Conservation (phyloP, 2,329 filamentous ascomycete genomes). For the Davidsoniella neocaledoniae region DNA sequence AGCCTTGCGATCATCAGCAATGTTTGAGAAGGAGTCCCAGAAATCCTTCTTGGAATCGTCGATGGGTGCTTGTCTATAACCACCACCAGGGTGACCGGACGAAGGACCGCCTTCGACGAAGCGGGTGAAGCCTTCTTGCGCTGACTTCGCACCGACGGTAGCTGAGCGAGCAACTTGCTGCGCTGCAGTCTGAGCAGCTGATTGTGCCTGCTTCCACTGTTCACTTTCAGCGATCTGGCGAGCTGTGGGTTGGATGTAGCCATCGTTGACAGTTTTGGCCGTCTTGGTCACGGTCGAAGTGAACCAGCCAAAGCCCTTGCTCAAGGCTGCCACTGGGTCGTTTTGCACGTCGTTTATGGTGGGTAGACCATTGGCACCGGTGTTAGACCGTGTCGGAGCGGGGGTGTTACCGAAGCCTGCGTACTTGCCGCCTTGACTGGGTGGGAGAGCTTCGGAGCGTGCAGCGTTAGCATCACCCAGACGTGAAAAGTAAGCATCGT, state of each 20-base stretch:
- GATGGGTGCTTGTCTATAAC: slow-evolving; percentile 25
- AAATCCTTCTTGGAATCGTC: slow-evolving; percentile 63
- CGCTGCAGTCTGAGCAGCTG: slow-evolving; percentile 36
- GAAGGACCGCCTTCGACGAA: slow-evolving; percentile 65
- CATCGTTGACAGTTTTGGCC: slow-evolving; percentile 78
- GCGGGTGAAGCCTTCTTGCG: slow-evolving; percentile 63
- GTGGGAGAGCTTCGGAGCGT: slow-evolving; percentile 57
- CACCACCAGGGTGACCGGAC: slow-evolving; percentile 14
- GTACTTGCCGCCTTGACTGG: slow-evolving; percentile 86
- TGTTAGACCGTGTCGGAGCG: slow-evolving; percentile 26
- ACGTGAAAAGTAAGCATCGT: slow-evolving; percentile 81
- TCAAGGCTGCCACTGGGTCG: slow-evolving; percentile 75
- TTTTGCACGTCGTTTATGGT: slow-evolving; percentile 77
- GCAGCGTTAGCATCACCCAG: slow-evolving; percentile 71
- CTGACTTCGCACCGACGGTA: slow-evolving; percentile 53
- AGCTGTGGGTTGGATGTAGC: slow-evolving; percentile 83
- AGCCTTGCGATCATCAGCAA: slow-evolving; percentile 37
- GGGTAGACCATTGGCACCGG: slow-evolving; percentile 29
- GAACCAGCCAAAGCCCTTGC: slow-evolving; percentile 91
- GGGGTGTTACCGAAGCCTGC: slow-evolving; percentile 74
- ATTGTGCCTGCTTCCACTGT: slow-evolving; percentile 40
- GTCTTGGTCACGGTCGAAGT: slow-evolving; percentile 74
- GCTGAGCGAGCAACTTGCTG: slow-evolving; percentile 51
- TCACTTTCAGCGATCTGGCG: slow-evolving; percentile 62
- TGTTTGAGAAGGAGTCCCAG: slow-evolving; percentile 76